A percentile compares a stretch with the other conserved stretches of the same genome.
Evolutionary conservation across 2,329 filamentous ascomycete genomes (phyloP).

Genomic region (Penicillium occitanis): DNA sequence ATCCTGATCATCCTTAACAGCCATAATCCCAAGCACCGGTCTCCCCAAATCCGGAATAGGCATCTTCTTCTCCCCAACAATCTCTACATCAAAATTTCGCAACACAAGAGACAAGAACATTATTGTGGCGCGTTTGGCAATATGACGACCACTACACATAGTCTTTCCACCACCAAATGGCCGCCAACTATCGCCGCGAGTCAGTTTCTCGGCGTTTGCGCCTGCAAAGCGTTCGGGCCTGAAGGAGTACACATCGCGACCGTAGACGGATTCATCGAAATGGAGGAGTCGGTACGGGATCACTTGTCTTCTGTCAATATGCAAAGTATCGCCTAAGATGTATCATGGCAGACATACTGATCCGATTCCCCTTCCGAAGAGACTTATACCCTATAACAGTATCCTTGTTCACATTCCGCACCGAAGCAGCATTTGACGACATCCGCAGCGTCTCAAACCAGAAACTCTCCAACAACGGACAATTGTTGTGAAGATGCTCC

Average conservation of each 20-base stretch:
- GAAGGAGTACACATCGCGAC: not conserved
- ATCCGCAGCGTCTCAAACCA: constrained; percentile 4
- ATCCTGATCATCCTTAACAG: constrained; percentile 5
- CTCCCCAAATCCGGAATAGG: not conserved
- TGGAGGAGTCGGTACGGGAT: constrained; percentile 4
- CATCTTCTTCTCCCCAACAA: not conserved
- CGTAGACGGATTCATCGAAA: constrained; percentile 1
- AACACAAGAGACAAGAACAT: constrained; percentile 2
- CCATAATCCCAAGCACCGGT: constrained; percentile 1
- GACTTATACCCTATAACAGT: not conserved
- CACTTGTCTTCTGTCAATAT: not conserved
- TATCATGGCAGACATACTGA: not conserved
- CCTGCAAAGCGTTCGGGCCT: not conserved
- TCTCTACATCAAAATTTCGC: not conserved
- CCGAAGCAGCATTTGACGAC: constrained; percentile 4
- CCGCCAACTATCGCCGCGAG: not conserved
- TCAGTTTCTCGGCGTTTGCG: constrained; percentile 1
- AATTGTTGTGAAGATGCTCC: not conserved
- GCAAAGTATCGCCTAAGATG: not conserved
- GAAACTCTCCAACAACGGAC: not conserved
- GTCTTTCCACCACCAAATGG: constrained; percentile 1
- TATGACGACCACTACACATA: constrained; percentile 8
- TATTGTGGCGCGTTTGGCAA: not conserved
- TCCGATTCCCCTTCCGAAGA: constrained; percentile 3
- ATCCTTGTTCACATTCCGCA: not conserved